A percentile compares a stretch with the other conserved stretches of the same genome.
Conservation (phyloP, 371 early-diverging fungal species). For the Apophysomyces sp. region DNA sequence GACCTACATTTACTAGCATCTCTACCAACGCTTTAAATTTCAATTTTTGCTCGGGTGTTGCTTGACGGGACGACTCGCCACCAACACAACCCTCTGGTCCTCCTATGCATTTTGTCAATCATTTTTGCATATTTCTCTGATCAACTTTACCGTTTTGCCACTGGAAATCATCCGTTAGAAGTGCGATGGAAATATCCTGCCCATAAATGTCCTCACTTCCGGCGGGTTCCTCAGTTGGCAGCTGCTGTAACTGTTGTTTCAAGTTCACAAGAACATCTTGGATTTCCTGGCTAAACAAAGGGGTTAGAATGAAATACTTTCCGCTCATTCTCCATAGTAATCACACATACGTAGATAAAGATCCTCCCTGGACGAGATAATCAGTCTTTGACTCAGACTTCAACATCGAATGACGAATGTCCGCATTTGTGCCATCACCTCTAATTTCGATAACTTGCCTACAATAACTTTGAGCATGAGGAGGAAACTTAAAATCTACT, state of each 20-base stretch:
- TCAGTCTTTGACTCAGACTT: constrained; percentile 31
- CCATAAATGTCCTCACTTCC: constrained; percentile 56
- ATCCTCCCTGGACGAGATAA: constrained; percentile 26
- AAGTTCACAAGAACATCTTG: constrained; percentile 7
- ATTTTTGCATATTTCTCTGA: not conserved
- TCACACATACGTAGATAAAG: constrained; percentile 33
- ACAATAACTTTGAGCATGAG: not conserved
- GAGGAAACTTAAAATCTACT: constrained; percentile 7
- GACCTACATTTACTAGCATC: not conserved
- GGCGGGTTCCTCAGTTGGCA: constrained; percentile 43
- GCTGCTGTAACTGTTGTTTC: constrained; percentile 16
- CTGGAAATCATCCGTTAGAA: constrained; percentile 41
- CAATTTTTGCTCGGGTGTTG: not conserved
- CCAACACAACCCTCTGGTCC: not conserved
- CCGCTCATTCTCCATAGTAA: not conserved
- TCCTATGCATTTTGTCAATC: not conserved
- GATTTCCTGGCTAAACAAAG: not conserved
- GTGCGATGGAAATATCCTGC: constrained; percentile 35
- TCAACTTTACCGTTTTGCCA: constrained; percentile 45
- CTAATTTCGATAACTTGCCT: constrained; percentile 41
- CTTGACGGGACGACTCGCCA: not conserved
- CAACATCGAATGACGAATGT: constrained; percentile 30
- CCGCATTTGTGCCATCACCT: constrained; percentile 34
- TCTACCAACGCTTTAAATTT: not conserved
- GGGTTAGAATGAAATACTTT: not conserved